Conservation (phyloP, 1,139 yeast species). For the Yamadazyma jaroonii region DNA sequence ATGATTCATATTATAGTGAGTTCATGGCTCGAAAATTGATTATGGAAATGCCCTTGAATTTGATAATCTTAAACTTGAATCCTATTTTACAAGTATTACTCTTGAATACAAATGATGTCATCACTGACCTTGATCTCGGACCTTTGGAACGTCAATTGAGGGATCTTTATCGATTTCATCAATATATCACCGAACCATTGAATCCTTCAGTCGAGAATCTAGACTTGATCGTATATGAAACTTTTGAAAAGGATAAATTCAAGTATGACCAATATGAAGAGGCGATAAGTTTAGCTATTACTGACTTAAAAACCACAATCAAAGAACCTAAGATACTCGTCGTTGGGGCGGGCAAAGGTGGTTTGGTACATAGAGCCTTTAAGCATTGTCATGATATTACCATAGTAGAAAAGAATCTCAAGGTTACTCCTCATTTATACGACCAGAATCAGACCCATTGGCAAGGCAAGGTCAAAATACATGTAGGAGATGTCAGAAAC, state of each 20-base stretch:
- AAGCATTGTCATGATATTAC: constrained; percentile 10
- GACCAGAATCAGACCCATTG: constrained; percentile 42
- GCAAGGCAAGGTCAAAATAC: constrained; percentile 45
- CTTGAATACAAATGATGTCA: constrained; percentile 1
- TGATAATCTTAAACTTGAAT: background rate
- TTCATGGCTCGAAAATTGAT: background rate
- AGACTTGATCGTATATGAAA: constrained; percentile 56
- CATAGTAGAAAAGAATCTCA: constrained; percentile 66
- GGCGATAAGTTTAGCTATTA: constrained; percentile 62
- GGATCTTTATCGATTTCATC: constrained; percentile 5
- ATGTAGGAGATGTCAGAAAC: constrained; percentile 55
- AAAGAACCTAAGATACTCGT: constrained; percentile 41
- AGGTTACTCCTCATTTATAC: constrained; percentile 50
- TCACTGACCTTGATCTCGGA: background rate
- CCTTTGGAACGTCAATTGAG: background rate
- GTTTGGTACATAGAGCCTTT: constrained; percentile 49
- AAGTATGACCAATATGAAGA: constrained; percentile 67
- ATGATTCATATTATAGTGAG: background rate
- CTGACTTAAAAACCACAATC: constrained; percentile 16
- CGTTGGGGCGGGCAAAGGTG: constrained; percentile 89
- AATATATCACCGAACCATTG: constrained; percentile 46
- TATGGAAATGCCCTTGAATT: background rate
- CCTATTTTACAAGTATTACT: constrained; percentile 1
- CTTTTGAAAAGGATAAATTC: constrained; percentile 64
- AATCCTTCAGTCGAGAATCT: constrained; percentile 66